phyloP scores from a whole-genome alignment of 805 yeast genomes.

The Kockiozyma suomiensis region DNA sequence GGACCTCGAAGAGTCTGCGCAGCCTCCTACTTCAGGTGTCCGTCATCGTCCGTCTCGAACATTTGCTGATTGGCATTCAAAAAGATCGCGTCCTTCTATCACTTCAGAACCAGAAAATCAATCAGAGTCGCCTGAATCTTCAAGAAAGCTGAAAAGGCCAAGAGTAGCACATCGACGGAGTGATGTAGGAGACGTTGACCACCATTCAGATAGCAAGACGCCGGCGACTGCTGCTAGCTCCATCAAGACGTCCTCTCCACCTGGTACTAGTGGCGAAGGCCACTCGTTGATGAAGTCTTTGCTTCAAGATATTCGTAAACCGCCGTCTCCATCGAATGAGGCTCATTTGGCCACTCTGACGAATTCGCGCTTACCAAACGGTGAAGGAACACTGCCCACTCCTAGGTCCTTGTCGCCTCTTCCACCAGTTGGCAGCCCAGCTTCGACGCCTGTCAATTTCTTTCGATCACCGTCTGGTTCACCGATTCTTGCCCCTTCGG shows the following conservation, averaged over 20 bases:
- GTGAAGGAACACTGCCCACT: constrained; percentile 18
- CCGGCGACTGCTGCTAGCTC: not conserved
- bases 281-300: constrained; percentile 28
- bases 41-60: constrained; percentile 20
- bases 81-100: constrained; percentile 8
- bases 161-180: constrained; percentile 22
- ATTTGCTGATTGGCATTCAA: constrained; percentile 18
- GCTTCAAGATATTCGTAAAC: constrained; percentile 29
- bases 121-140: not conserved
- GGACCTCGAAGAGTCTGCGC: constrained; percentile 28
- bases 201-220: not conserved
- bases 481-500: constrained; percentile 16
- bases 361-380: not conserved
- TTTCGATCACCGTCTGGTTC: constrained; percentile 30
- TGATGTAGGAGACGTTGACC: not conserved
- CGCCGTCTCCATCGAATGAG: constrained; percentile 22
- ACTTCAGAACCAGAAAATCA: not conserved
- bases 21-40: not conserved
- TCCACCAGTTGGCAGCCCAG: constrained; percentile 9
- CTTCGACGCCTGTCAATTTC: not conserved
- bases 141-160: constrained; percentile 28
- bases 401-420: constrained; percentile 28
- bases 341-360: not conserved
- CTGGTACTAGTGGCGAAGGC: not conserved
- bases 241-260: not conserved